Evolutionary conservation across 2,329 filamentous ascomycete genomes (phyloP), one percentile per base, ranked within the genome.

Genomic region (Aspergillus flavus): DNA sequence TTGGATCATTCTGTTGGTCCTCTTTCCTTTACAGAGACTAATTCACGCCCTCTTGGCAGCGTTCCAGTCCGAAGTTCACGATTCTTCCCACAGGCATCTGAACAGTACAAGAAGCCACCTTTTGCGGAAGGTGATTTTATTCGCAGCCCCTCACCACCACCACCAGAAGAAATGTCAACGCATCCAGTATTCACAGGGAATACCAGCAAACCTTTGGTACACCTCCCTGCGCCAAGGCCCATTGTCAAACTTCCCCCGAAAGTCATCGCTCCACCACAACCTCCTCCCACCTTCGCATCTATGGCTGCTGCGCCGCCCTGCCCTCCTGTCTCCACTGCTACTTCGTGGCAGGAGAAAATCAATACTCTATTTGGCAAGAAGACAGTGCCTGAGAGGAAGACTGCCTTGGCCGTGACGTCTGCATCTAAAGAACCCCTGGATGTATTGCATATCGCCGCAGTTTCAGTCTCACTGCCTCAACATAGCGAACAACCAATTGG

Each of bases 231-330:
- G 34, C 84, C 85, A 16, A 86, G 89, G 60, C 92, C 92, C 36
- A 86, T 93, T 30, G 94, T 98, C 14, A 93, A 90, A 73, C 84
- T 98, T 4, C 94, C 92, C 3, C 92, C 91, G 9, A 79, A 81
- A 21, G 75, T 79, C 56, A 73, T 80, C 26, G 73, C 76, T 61
- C 74, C 80, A 53, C 79, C 81, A 43, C 70, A 78, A 57, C 81
- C 80, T 41, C 80, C 83, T 12, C 79, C 82, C 68, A 71, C 77
- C 57, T 72, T 84, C 78, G 71, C 84, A 76, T 76, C 76, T 46
- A 74, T 79, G 78, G 74, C 74, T 66, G 73, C 78, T 54, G 73
- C 79, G 59, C 69, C 75, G 30, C 72, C 80, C 41, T 76, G 79
- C 43, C 71, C 79, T 57, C 80, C 82, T 53, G 73, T 82, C 63